Evolutionary conservation across 1,284 basidiomycete genomes (phyloP), one percentile per base, ranked within the genome.

Genomic region (Pseudozyma tsukubaensis): DNA sequence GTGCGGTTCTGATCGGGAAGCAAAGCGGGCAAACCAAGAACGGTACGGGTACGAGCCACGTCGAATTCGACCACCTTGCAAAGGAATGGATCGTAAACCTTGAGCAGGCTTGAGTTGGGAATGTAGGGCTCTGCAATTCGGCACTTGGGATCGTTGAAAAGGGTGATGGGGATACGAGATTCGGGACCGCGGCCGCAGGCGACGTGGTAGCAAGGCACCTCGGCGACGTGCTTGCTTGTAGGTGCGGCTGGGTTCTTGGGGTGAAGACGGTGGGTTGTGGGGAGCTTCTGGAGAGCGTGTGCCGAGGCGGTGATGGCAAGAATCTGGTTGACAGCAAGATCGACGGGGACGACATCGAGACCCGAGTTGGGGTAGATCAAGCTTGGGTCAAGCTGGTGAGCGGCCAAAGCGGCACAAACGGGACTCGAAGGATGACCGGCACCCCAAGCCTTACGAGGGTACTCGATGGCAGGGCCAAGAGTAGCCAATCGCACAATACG

Each of bases 161-260:
- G 58, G 12, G 51, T 60, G 59, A 73, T 67, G 48, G 59, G 61
- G 48, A 73, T 75, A 13, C 66, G 56, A 2, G 67, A 37, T 13
- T 66, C 59, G 39, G 39, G 44, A 13, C 63, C 63, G 16, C 64
- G 61, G 21, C 72, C 72, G 47, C 64, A 71, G 16, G 72, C 72
- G 21, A 75, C 62, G 56, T 75, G 67, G 68, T 75, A 72, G 58
- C 63, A 64, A 14, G 72, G 68, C 19, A 75, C 64, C 39, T 75
- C 61, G 42, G 67, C 59, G 45, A 67, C 57, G 37, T 75, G 67
- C 57, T 66, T 59, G 40, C 50, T 72, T n/a, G 62, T 62, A 2
- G 51, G 47, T 12, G 57, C 58, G 3, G 59, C 59, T 3, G 72
- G 68, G 56, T 75, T 75, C 51, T 66, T 60, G 39, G 72, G 72